A percentile compares a stretch with the other conserved stretches of the same genome.
Evolutionary conservation across 495 filamentous ascomycete species (phyloP).

Genomic region (Friedmanniomyces endolithicus): DNA sequence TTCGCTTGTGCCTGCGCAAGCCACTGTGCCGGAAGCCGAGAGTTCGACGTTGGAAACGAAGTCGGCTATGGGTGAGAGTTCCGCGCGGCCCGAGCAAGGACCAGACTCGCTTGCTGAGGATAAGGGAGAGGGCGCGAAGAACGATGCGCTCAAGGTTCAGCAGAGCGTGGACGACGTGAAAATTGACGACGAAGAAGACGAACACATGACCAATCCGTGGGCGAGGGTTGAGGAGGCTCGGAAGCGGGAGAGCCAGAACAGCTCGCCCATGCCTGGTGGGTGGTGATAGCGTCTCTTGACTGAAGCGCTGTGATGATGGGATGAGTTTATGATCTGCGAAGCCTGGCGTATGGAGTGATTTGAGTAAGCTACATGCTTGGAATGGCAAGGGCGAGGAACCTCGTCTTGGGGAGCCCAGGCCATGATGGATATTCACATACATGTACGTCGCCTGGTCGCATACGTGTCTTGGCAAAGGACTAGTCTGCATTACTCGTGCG

Average conservation of each 20-base stretch:
- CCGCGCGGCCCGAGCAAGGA: neutral
- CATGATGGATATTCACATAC: too few species aligned
- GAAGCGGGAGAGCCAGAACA: neutral
- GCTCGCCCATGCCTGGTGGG: slow-evolving; percentile 3
- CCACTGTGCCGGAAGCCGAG: neutral
- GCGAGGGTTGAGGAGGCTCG: neutral
- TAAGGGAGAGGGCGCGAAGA: neutral
- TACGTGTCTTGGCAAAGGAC: too few species aligned
- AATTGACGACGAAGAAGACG: neutral
- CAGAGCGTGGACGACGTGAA: slow-evolving; percentile 2
- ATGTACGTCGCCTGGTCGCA: too few species aligned
- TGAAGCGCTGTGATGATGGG: neutral
- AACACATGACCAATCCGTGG: slow-evolving; percentile 3
- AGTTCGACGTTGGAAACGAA: neutral
- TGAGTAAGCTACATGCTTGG: too few species aligned
- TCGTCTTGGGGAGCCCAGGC: too few species aligned
- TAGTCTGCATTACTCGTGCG: too few species aligned
- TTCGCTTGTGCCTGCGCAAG: neutral
- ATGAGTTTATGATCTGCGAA: neutral
- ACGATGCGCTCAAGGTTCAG: neutral
- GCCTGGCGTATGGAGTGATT: too few species aligned
- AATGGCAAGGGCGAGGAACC: too few species aligned
- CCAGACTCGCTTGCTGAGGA: neutral
- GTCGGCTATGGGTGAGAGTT: neutral
- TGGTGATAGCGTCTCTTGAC: neutral